Evolutionary conservation across 1,284 basidiomycete species (phyloP), one percentile per base, ranked within the genome.

Genomic region (Sparassis latifolia): DNA sequence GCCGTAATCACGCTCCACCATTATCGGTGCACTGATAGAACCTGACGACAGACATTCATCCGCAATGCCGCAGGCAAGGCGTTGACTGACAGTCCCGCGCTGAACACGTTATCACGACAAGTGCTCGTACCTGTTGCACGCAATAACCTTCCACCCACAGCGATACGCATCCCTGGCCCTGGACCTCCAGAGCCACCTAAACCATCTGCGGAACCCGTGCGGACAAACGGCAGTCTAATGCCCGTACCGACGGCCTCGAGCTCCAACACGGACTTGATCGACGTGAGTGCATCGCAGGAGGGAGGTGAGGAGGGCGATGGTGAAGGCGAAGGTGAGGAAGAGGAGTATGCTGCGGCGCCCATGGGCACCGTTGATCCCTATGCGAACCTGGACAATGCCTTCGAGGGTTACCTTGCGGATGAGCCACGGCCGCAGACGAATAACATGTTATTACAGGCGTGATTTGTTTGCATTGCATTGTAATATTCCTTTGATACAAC

Each of bases 11-110:
- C 32, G 44, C 12, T 37, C 12, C 35, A 37, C 12, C 1, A 12
- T 37, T 6, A 20, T 20, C 20, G 20, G 35, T 51, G 38, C 44
- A 20, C 20, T 20, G 20, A 20, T 20, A n/a, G 33, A 49, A n/a
- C n/a, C 44, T 20, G 28, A 50, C 47, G 28, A 42, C 39, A 91
- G 88, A 92, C 89, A 3, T 92, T 92, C 68, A 92, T 92, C 60
- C 82, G 89, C 27, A 82, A 83, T 60, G 85, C 88, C 3, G 74
- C 80, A 40, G 84, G 86, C 46, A 89, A 81, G 62, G 82, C 85
- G 9, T 72, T 92, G 51, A 67, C 71, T 38, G 89, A 91, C 63
- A 89, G 83, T 54, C 86, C 89, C 28, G 89, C 89, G 2, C 72
- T 92, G 41, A 92, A 92, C 61, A 61, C 78, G 2, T 75, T 85